Percentiles rank a stretch among this genome's conserved stretches.
Evolutionary conservation across 2,329 filamentous ascomycete genomes (phyloP).

Genomic region (Penicillium sp.): DNA sequence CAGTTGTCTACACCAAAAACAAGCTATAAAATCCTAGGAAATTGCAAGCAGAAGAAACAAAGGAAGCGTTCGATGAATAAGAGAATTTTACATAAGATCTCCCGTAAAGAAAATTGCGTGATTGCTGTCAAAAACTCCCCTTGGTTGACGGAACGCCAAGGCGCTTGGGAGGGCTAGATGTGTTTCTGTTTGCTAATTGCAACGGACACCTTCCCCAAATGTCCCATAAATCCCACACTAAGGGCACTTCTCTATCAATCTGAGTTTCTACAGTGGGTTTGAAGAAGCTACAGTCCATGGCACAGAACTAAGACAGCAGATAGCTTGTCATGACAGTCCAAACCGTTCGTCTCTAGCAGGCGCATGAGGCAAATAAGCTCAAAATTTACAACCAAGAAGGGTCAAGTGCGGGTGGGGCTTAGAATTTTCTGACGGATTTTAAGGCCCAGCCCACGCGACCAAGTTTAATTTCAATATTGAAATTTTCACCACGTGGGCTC

Average conservation of each 20-base stretch:
- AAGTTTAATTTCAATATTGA: neutral
- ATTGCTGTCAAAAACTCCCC: neutral
- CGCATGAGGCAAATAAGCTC: neutral
- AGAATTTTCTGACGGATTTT: neutral
- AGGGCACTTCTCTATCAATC: neutral
- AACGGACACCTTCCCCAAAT: neutral
- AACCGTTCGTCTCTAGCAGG: neutral
- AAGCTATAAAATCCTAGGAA: neutral
- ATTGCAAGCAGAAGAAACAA: neutral
- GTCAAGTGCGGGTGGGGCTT: neutral
- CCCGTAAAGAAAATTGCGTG: neutral
- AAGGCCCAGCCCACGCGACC: neutral
- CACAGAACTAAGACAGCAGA: neutral
- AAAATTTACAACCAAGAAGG: neutral
- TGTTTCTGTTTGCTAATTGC: constrained; percentile 1
- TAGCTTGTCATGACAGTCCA: neutral
- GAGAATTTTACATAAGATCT: neutral
- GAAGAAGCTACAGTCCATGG: neutral
- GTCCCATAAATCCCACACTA: neutral
- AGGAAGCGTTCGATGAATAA: neutral
- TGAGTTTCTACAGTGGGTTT: neutral
- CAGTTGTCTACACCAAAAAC: neutral
- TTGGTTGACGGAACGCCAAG: neutral
- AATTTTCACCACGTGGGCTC: neutral
- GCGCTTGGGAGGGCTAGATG: neutral